Conservation (phyloP, 495 filamentous ascomycete species). For the Zalerion maritima region DNA sequence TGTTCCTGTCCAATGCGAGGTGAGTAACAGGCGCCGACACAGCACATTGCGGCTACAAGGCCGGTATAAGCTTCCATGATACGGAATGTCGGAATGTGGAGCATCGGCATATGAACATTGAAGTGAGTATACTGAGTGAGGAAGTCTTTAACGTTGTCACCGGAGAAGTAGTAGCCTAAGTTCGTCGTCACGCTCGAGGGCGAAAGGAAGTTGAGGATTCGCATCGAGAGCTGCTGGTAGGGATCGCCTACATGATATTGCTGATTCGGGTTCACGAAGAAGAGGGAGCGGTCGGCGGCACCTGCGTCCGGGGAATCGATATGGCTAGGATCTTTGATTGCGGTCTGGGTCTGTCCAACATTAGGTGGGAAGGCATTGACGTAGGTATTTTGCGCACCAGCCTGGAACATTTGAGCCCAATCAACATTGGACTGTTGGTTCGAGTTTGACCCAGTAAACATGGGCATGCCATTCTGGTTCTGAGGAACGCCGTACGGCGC, state of each 20-base stretch:
- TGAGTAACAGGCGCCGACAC: slow-evolving; percentile 54
- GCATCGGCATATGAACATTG: slow-evolving; percentile 52
- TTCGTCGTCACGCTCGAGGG: slow-evolving; percentile 25
- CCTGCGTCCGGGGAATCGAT: slow-evolving; percentile 21
- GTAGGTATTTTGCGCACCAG: slow-evolving; percentile 46
- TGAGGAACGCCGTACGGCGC: slow-evolving; percentile 39
- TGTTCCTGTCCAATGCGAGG: slow-evolving; percentile 32
- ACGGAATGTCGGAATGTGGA: slow-evolving; percentile 54
- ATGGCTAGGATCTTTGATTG: slow-evolving; percentile 34
- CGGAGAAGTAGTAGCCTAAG: slow-evolving; percentile 37
- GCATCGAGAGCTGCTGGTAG: slow-evolving; percentile 34
- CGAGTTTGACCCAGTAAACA: slow-evolving; percentile 32
- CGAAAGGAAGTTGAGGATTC: slow-evolving; percentile 40
- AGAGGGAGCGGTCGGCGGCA: slow-evolving; percentile 17
- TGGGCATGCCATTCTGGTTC: slow-evolving; percentile 35
- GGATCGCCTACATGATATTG: slow-evolving; percentile 21
- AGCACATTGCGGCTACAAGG: slow-evolving; percentile 47
- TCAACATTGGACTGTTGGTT: slow-evolving; percentile 35
- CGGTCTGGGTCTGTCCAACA: slow-evolving; percentile 36
- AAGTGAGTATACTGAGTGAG: slow-evolving; percentile 46
- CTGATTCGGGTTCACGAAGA: slow-evolving; percentile 24
- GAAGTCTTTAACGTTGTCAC: slow-evolving; percentile 46
- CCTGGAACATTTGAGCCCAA: slow-evolving; percentile 62
- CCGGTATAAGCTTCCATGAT: slow-evolving; percentile 43
- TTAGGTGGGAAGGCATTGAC: slow-evolving; percentile 46